Base-by-base conservation (phyloP, 2,329 filamentous ascomycete species). In the Apiospora pterosperma region DNA sequence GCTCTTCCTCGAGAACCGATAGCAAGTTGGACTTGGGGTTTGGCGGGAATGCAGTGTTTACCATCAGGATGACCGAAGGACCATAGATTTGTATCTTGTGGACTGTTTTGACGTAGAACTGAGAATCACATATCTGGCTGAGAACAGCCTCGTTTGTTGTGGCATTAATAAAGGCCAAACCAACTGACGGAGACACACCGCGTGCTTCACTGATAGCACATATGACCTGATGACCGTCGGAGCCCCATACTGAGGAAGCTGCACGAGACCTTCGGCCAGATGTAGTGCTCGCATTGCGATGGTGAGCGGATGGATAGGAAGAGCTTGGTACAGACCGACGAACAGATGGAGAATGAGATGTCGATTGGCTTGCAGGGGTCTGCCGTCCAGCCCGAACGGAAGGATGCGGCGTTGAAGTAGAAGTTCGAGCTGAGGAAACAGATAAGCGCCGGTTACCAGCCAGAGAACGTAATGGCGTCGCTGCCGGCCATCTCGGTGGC, bases 51-150 rank as follows among this genome's bases (percentile, higher is more conserved):
- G 88, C 85, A 2, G 90, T 90, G 5, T 86, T 85, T 72, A 93
- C 88, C 69, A 97, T 89, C 1, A 98, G 79, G 61, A 97, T 91
- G 68, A 90, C 88, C 2, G 90, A 91, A 0, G 95, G 94, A 28
- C 90, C 87, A 70, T 92, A 91, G 28, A 97, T 88, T 62, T 87
- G 86, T 38, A 98, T 84, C 75, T 97, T 97, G 76, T 97, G 92
- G 36, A 97, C 82, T 0, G 93, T 97, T 73, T 90, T 90, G 64
- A 93, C 89, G 74, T 97, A 98, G 38, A 93, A 96, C 75, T 97
- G 93, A 64, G 90, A 96, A 76, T 98, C 95, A 73, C 91, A 93
- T 68, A 98, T 95, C 73, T 97, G 93, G 73, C 92, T 96, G 42
- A 98, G 84, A 34, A 93, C 88, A 19, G 88, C 92, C 77, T 97